These are phyloP conservation scores for Lophium mytilinum DNA, from an alignment of 495 filamentous ascomycete genomes.

Conservation along the genomic window DNA sequence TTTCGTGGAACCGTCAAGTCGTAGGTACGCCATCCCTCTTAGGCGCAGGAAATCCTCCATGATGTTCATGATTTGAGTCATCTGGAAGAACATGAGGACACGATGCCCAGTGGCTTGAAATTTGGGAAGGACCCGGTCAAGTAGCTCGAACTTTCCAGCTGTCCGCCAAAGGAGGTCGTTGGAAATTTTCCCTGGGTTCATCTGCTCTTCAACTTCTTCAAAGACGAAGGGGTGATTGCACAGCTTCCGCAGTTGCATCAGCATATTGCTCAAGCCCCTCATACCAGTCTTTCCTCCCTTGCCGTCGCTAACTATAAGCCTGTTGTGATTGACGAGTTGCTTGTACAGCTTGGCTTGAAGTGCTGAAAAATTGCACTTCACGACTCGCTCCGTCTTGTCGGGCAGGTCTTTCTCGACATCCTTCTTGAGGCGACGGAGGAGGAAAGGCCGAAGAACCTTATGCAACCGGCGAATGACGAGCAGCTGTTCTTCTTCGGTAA, in stretches of 20 bases:
- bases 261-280: conserved; percentile 97
- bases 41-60: conserved; percentile 97
- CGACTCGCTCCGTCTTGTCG: conserved; percentile 96
- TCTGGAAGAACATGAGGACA: conserved; percentile 99
- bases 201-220: conserved; percentile 92
- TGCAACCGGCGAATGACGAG: conserved; percentile 97
- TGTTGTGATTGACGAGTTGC: conserved; percentile 91
- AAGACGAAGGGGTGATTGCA: conserved; percentile 99
- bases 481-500: conserved; percentile 98
- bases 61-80: conserved; percentile 99
- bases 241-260: conserved; percentile 97
- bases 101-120: conserved; percentile 83
- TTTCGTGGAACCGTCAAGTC: conserved; percentile 93
- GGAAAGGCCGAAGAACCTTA: conserved; percentile 94
- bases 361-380: conserved; percentile 97
- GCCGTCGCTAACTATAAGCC: conserved; percentile 84
- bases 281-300: conserved; percentile 94
- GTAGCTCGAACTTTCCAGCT: conserved; percentile 91
- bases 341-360: conserved; percentile 90
- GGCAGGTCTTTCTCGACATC: conserved; percentile 98
- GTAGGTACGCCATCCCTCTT: conserved; percentile 72
- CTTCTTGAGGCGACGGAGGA: conserved; percentile 96
- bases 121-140: conserved; percentile 88
- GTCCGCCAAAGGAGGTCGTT: conserved; percentile 96
- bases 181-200: conserved; percentile 79